Conservation (phyloP, 805 yeast species). For the Yamadazyma sp. region DNA sequence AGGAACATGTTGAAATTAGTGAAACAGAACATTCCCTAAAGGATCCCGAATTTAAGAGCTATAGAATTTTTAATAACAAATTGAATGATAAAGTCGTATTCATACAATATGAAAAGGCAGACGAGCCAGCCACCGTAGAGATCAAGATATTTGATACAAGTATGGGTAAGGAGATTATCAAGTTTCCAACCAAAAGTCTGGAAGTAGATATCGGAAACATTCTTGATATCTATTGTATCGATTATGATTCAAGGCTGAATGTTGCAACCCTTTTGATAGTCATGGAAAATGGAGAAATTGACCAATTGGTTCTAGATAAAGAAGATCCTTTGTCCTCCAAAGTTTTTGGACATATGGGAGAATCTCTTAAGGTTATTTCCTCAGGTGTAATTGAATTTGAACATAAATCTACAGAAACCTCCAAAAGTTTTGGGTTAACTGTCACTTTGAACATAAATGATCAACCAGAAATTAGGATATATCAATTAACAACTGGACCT, state of each 20-base stretch:
- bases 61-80: conserved; percentile 13
- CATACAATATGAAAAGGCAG: conserved; percentile 10
- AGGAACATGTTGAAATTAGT: background rate
- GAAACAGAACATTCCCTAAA: no score
- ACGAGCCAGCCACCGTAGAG: background rate
- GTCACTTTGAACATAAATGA: conserved; percentile 6
- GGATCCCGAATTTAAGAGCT: background rate
- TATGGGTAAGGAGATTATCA: background rate
- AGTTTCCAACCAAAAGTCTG: conserved; percentile 1
- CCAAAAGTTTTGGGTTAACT: conserved; percentile 17
- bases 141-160: conserved; percentile 6
- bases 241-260: background rate
- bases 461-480: conserved; percentile 13
- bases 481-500: conserved; percentile 12
- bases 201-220: conserved; percentile 5
- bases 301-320: conserved; percentile 10
- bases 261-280: conserved; percentile 8
- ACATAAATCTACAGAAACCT: conserved; percentile 4
- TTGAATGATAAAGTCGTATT: conserved; percentile 8
- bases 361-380: conserved; percentile 2
- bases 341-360: background rate
- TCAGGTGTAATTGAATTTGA: conserved; percentile 15
- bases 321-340: conserved; percentile 9
- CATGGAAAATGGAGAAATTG: conserved; percentile 11
- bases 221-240: conserved; percentile 9